phyloP scores from a whole-genome alignment of 768 basidiomycete genomes.

The Kwoniella dendrophila region DNA sequence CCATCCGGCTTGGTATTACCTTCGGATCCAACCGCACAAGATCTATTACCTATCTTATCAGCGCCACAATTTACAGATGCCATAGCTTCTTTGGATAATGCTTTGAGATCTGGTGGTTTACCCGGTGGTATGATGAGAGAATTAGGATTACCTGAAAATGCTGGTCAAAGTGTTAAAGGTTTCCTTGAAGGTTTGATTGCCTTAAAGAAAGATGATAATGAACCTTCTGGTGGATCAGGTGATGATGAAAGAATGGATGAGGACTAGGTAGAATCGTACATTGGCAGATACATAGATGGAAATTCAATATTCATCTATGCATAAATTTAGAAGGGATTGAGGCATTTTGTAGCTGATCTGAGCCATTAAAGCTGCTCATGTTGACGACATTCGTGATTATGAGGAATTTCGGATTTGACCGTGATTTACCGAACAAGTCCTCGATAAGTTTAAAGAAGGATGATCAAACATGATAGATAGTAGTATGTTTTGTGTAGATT shows the following conservation, averaged over 20 bases:
- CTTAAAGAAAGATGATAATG: constrained; percentile 62
- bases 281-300: neutral
- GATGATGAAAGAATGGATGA: constrained; percentile 74
- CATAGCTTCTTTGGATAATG: constrained; percentile 78
- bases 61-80: constrained; percentile 82
- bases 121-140: constrained; percentile 73
- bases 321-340: neutral
- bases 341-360: neutral
- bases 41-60: constrained; percentile 72
- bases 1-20: constrained; percentile 74
- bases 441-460: neutral
- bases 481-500: too few species aligned
- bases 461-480: too few species aligned
- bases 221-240: constrained; percentile 32
- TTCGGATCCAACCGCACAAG: constrained; percentile 65
- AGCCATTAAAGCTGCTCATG: neutral
- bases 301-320: neutral
- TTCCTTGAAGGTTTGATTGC: constrained; percentile 80
- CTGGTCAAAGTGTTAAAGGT: constrained; percentile 73
- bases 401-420: neutral
- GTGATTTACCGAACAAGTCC: neutral
- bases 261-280: constrained; percentile 59
- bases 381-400: neutral
- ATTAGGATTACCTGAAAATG: constrained; percentile 81
- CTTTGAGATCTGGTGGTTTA: constrained; percentile 72